Percentiles rank a stretch among this genome's conserved stretches.
Evolutionary conservation across 352 stramenopile genomes (phyloP).

Genomic region (Phytopythium mirpurense): DNA sequence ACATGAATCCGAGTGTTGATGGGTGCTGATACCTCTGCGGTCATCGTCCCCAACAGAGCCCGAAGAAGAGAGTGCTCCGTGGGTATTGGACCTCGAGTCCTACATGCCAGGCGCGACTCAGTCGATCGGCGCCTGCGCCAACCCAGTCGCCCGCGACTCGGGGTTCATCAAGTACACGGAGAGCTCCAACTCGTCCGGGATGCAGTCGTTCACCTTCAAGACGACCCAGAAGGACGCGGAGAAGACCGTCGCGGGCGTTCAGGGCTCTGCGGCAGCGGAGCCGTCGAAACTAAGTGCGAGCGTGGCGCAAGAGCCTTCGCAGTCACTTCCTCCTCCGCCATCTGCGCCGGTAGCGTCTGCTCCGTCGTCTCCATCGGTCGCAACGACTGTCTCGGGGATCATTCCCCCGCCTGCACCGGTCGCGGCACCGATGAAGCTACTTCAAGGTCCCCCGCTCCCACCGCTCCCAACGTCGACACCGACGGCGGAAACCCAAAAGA

Average conservation of each 20-base stretch:
- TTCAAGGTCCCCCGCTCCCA: slow-evolving; percentile 4
- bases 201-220: slow-evolving; percentile 68
- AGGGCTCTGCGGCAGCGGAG: background rate
- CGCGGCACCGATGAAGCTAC: slow-evolving; percentile 4
- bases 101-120: slow-evolving; percentile 25
- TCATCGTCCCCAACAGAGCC: too few species aligned
- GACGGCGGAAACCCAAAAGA: slow-evolving; percentile 14
- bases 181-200: slow-evolving; percentile 20
- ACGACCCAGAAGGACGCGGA: slow-evolving; percentile 45
- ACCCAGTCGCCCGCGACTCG: slow-evolving; percentile 52
- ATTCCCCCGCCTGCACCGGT: slow-evolving; percentile 15
- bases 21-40: too few species aligned
- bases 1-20: too few species aligned
- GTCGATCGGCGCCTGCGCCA: slow-evolving; percentile 42
- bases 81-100: slow-evolving; percentile 44
- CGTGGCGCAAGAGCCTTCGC: slow-evolving; percentile 5
- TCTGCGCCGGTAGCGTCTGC: background rate
- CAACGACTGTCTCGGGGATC: background rate
- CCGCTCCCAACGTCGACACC: background rate
- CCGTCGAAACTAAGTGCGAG: background rate
- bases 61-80: slow-evolving; percentile 37
- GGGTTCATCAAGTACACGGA: slow-evolving; percentile 53
- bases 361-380: background rate
- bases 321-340: slow-evolving; percentile 12
- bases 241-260: slow-evolving; percentile 12